These are phyloP conservation scores for Acer saccharum DNA, from an alignment of 345 rosid genomes.

Conservation along the genomic window DNA sequence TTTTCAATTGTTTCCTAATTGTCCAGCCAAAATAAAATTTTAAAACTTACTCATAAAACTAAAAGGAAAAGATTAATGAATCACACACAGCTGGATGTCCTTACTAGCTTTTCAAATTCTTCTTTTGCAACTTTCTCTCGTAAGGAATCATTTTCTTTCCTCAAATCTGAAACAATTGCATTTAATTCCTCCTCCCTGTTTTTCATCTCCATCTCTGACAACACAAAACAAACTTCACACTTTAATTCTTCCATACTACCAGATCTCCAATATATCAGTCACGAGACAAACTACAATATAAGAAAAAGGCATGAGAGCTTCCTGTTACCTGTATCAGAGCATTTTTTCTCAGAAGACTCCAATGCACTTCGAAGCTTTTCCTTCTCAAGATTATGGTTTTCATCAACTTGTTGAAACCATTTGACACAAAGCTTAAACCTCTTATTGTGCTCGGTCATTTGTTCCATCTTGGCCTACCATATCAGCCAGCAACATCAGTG, in stretches of 20 bases:
- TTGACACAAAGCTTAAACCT: constrained; percentile 72
- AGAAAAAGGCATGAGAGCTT: background rate
- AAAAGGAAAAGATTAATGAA: background rate
- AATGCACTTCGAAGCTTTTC: constrained; percentile 55
- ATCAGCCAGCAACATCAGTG: background rate
- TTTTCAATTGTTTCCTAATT: constrained; percentile 66
- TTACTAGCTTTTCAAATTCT: constrained; percentile 70
- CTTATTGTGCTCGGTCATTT: constrained; percentile 53
- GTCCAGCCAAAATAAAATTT: constrained; percentile 20
- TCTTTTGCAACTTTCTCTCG: constrained; percentile 59
- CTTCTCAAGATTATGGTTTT: constrained; percentile 57
- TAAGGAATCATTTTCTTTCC: constrained; percentile 46
- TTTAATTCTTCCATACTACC: background rate
- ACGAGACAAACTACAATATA: background rate
- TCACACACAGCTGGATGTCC: constrained; percentile 3
- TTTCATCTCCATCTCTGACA: constrained; percentile 60
- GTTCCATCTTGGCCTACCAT: constrained; percentile 65
- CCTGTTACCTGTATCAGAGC: constrained; percentile 51
- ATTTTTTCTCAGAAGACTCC: constrained; percentile 59
- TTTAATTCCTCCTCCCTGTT: constrained; percentile 50
- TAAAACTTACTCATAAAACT: background rate
- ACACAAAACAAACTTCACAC: constrained; percentile 11
- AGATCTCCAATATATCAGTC: background rate
- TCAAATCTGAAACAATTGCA: constrained; percentile 45
- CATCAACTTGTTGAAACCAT: constrained; percentile 73